Evolutionary conservation across 805 yeast species (phyloP).

Genomic region (Zygoascus ofunaensis): DNA sequence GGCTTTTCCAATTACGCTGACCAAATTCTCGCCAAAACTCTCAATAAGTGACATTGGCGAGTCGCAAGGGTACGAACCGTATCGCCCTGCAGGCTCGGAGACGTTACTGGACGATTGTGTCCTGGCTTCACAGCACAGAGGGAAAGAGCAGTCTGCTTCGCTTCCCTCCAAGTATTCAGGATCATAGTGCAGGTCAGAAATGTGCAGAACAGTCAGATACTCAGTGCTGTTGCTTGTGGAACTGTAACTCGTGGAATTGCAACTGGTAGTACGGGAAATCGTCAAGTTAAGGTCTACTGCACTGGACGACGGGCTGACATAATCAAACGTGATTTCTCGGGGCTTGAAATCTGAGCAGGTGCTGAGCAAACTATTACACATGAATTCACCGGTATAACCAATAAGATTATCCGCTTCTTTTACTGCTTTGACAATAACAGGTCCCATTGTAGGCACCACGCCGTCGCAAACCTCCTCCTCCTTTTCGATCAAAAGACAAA

Average conservation of each 20-base stretch:
- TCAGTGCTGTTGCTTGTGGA: background rate
- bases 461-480: constrained; percentile 3
- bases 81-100: background rate
- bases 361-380: background rate
- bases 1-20: background rate
- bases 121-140: constrained; percentile 5
- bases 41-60: background rate
- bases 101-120: background rate
- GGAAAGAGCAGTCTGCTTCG: constrained; percentile 3
- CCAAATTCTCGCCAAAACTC: background rate
- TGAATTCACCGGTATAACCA: constrained; percentile 4
- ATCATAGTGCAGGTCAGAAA: constrained; percentile 1
- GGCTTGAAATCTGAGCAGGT: constrained; percentile 3
- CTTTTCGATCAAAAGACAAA: constrained; percentile 3
- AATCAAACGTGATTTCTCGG: background rate
- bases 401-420: background rate
- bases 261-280: background rate
- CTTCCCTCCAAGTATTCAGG: constrained; percentile 1
- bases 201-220: background rate
- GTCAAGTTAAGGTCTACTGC: background rate
- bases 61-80: background rate
- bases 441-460: constrained; percentile 1
- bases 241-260: background rate
- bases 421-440: background rate
- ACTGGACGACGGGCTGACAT: background rate